Conservation (phyloP, 176 grass and related monocot species). For the Cenchrus americanus region DNA sequence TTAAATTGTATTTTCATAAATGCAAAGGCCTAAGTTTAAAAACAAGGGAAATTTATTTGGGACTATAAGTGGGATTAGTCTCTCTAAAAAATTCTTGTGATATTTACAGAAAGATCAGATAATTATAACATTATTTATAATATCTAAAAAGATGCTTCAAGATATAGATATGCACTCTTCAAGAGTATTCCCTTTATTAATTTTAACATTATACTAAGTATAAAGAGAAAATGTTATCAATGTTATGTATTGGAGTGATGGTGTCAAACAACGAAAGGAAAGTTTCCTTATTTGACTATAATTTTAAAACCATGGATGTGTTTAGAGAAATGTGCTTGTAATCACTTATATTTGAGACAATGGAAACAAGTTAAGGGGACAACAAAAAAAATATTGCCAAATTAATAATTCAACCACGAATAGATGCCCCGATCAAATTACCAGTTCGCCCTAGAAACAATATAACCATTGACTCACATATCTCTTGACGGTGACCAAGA, state of each 20-base stretch:
- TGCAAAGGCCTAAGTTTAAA: background rate
- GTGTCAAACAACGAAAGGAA: background rate
- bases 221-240: background rate
- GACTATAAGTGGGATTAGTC: background rate
- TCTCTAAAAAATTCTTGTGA: background rate
- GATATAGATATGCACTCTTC: background rate
- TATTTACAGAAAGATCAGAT: background rate
- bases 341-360: background rate
- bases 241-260: background rate
- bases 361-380: too few relatives aligned
- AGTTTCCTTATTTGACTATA: background rate
- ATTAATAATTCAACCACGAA: background rate
- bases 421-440: background rate
- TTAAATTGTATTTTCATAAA: background rate
- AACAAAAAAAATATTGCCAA: background rate
- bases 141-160: background rate
- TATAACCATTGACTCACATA: background rate
- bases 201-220: background rate
- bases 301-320: background rate
- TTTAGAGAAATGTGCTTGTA: background rate
- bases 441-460: background rate
- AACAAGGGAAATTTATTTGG: background rate
- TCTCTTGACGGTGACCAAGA: background rate
- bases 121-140: background rate
- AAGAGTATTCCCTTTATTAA: background rate